These are phyloP conservation scores for Gynostemma pentaphyllum DNA, from an alignment of 306 rosid species.

Conservation along the genomic window DNA sequence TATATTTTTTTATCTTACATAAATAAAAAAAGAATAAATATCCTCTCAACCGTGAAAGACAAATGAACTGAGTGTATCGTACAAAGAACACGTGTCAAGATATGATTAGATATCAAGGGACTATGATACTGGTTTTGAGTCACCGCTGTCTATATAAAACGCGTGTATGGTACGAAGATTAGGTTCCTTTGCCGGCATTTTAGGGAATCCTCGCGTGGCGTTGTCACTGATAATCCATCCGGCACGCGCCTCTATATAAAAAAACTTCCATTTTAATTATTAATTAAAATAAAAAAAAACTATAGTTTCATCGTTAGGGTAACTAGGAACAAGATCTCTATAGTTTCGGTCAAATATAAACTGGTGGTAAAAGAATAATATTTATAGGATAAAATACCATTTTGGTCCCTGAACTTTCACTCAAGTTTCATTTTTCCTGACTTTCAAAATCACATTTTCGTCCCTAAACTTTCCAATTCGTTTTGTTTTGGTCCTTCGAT, in stretches of 20 bases:
- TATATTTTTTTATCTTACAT: background rate
- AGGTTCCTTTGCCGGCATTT: conserved; percentile 3
- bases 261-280: background rate
- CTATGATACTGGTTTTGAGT: background rate
- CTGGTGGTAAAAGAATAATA: too few relatives aligned
- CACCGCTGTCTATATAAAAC: background rate
- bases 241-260: background rate
- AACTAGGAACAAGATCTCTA: too few relatives aligned
- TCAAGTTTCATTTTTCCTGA: too few relatives aligned
- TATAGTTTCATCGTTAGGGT: too few relatives aligned
- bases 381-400: too few relatives aligned
- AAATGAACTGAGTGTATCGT: background rate
- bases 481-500: too few relatives aligned
- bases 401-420: too few relatives aligned
- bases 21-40: background rate
- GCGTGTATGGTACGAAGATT: conserved; percentile 10
- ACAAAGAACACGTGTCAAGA: background rate
- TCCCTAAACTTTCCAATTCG: too few relatives aligned
- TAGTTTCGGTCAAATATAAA: too few relatives aligned
- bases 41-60: background rate
- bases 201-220: background rate
- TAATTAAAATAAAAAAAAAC: too few relatives aligned
- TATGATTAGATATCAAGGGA: background rate
- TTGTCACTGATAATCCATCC: conserved; percentile 6
- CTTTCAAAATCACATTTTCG: too few relatives aligned